Evolutionary conservation across 2,329 filamentous ascomycete species (phyloP).

Genomic region (Beauveria brongniartii): DNA sequence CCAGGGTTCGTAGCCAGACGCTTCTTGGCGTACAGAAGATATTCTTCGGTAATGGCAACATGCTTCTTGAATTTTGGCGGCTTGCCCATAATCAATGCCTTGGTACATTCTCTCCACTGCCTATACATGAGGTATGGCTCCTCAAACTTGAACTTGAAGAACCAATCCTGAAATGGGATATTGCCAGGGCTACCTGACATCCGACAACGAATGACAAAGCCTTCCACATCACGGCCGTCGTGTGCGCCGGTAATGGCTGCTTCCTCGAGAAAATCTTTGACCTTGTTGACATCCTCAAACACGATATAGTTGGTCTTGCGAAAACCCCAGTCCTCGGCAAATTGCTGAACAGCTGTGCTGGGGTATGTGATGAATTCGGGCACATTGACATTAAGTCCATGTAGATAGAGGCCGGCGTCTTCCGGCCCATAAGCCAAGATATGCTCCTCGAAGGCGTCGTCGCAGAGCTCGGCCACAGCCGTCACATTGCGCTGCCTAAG

Average conservation of each 20-base stretch:
- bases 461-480: slow-evolving; percentile 90
- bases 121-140: slow-evolving; percentile 98
- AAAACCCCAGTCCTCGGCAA: slow-evolving; percentile 91
- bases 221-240: slow-evolving; percentile 87
- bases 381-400: slow-evolving; percentile 94
- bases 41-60: slow-evolving; percentile 80
- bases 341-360: slow-evolving; percentile 72
- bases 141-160: slow-evolving; percentile 99
- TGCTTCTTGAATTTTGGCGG: slow-evolving; percentile 80
- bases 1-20: slow-evolving; percentile 61
- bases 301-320: slow-evolving; percentile 75
- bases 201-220: slow-evolving; percentile 91
- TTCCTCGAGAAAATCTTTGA: slow-evolving; percentile 73
- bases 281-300: slow-evolving; percentile 64
- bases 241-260: slow-evolving; percentile 85
- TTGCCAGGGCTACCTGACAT: slow-evolving; percentile 43
- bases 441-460: slow-evolving; percentile 94
- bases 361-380: slow-evolving; percentile 86
- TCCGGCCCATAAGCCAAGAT: slow-evolving; percentile 82
- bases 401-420: slow-evolving; percentile 82
- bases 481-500: slow-evolving; percentile 80
- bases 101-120: slow-evolving; percentile 97
- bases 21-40: slow-evolving; percentile 71
- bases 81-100: slow-evolving; percentile 70
- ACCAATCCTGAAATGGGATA: slow-evolving; percentile 77